Conservation (phyloP, 2,329 filamentous ascomycete species). For the Apiospora koreana region DNA sequence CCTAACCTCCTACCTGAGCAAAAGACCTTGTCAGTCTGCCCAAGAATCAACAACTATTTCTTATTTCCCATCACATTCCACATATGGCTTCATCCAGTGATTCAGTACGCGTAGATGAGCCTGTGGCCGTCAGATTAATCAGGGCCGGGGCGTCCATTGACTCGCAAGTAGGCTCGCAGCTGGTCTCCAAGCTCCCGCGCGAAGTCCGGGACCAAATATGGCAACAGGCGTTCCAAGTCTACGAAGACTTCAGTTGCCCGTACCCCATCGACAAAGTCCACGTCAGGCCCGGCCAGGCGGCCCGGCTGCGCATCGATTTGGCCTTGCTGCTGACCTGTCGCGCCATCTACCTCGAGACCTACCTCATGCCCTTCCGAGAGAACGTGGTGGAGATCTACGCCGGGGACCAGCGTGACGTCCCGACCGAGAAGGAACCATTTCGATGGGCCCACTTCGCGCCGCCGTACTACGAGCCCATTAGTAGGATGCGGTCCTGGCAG, state of each 20-base stretch:
- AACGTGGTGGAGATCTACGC: slow-evolving; percentile 27
- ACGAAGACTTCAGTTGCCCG: slow-evolving; percentile 22
- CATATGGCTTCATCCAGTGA: background rate
- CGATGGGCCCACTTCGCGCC: slow-evolving; percentile 16
- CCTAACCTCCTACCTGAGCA: no score
- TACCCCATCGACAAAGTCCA: slow-evolving; percentile 20
- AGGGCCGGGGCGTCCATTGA: slow-evolving; percentile 11
- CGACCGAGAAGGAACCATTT: slow-evolving; percentile 17
- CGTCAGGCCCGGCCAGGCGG: slow-evolving; percentile 27
- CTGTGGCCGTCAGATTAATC: background rate
- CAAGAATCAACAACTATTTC: background rate
- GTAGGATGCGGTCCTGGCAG: slow-evolving; percentile 27
- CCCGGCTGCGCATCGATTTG: slow-evolving; percentile 23
- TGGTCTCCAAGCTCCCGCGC: slow-evolving; percentile 26
- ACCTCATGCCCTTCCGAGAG: slow-evolving; percentile 27
- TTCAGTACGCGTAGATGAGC: background rate
- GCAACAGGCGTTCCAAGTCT: slow-evolving; percentile 24
- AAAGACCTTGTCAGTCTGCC: no score
- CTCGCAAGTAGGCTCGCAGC: slow-evolving; percentile 20
- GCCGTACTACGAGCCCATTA: slow-evolving; percentile 11
- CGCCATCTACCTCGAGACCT: slow-evolving; percentile 29
- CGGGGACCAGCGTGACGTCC: slow-evolving; percentile 21
- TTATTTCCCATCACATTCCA: background rate
- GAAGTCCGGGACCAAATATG: slow-evolving; percentile 29
- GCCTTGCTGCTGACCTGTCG: slow-evolving; percentile 27